A percentile compares a stretch with the other conserved stretches of the same genome.
phyloP scores from a whole-genome alignment of 495 filamentous ascomycete genomes.

The Aspergillus diversus region DNA sequence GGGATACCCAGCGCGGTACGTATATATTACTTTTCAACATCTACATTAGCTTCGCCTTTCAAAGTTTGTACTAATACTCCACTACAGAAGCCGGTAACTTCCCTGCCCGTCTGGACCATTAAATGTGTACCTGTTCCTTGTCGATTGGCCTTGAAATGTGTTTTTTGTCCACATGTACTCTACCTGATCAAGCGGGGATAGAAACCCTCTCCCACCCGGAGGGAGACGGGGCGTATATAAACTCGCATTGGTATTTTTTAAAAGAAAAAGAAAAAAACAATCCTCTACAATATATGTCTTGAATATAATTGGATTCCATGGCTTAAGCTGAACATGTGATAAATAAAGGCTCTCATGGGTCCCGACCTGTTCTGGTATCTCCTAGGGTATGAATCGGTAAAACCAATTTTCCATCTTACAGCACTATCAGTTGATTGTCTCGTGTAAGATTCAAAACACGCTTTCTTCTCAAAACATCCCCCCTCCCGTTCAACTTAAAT shows the following conservation, averaged over 20 bases:
- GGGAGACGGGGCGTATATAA: constrained; percentile 38
- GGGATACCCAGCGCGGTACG: constrained; percentile 97
- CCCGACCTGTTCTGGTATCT: no score
- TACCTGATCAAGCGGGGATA: constrained; percentile 44
- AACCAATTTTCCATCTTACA: neutral
- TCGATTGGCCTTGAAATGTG: constrained; percentile 34
- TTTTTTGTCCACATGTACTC: constrained; percentile 50
- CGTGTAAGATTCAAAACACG: neutral
- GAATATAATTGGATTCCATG: no score
- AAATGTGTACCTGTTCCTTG: constrained; percentile 30
- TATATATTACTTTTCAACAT: constrained; percentile 28
- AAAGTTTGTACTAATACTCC: constrained; percentile 1
- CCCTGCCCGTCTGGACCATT: constrained; percentile 61
- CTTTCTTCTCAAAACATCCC: neutral
- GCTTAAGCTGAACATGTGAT: constrained; percentile 12
- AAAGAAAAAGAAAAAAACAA: constrained; percentile 25
- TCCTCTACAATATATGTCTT: constrained; percentile 6
- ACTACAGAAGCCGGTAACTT: constrained; percentile 85
- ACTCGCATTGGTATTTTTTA: constrained; percentile 33
- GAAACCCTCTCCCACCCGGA: constrained; percentile 27
- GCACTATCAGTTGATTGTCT: neutral
- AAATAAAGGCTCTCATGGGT: no score
- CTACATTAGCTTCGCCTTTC: neutral
- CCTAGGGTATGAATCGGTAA: no score
- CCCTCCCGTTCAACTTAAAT: neutral